A percentile compares a stretch with the other conserved stretches of the same genome.
phyloP scores from a whole-genome alignment of 768 basidiomycete genomes.

The Royoungia palumana region DNA sequence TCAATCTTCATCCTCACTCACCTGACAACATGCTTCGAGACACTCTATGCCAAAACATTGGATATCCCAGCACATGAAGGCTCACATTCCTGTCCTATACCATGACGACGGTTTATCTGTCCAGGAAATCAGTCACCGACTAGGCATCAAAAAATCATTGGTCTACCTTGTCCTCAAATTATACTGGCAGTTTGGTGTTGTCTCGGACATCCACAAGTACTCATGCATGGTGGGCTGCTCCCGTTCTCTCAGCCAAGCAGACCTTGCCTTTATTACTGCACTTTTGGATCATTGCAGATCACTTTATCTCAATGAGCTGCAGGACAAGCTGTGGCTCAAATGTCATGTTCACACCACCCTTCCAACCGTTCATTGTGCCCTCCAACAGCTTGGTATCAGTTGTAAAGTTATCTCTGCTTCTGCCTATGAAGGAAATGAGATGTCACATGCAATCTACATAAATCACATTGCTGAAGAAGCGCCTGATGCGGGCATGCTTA shows the following conservation, averaged over 20 bases:
- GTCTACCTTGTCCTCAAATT: not conserved
- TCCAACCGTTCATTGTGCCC: not conserved
- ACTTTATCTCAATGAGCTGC: not conserved
- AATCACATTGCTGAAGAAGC: slow-evolving; percentile 8
- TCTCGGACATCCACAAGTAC: not conserved
- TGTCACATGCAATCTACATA: slow-evolving; percentile 3
- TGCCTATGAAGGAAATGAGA: slow-evolving; percentile 14
- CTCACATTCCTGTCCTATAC: not conserved
- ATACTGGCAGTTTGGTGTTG: not conserved
- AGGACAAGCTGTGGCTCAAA: not conserved
- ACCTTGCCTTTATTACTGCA: not conserved
- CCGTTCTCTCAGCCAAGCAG: not conserved
- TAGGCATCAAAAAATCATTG: not conserved
- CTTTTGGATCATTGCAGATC: not conserved
- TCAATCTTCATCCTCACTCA: too few species aligned
- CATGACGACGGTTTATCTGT: not conserved
- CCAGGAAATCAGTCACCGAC: not conserved
- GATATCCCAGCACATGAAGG: too few species aligned
- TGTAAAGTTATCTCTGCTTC: not conserved
- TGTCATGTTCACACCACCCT: not conserved
- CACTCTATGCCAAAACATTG: too few species aligned
- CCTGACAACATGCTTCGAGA: too few species aligned
- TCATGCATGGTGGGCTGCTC: not conserved
- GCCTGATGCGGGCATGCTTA: slow-evolving; percentile 18
- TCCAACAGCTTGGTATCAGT: not conserved